A percentile compares a stretch with the other conserved stretches of the same genome.
These are phyloP conservation scores for Pythium aquatile DNA, from an alignment of 352 stramenopile genomes.

Conservation along the genomic window DNA sequence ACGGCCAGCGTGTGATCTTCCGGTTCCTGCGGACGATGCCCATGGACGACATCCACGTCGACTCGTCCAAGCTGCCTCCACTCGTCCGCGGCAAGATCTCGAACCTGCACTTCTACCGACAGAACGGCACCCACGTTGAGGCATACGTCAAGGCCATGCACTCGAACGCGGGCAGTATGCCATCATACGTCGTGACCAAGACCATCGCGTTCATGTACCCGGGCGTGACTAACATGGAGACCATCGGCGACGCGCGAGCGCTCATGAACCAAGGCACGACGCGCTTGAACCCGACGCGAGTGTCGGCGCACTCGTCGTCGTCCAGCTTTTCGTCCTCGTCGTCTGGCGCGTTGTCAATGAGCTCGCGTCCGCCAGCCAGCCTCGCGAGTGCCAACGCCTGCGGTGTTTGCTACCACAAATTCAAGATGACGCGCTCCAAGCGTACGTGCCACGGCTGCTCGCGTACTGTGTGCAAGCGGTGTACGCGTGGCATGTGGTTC, in stretches of 20 bases:
- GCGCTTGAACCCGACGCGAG: constrained; percentile 15
- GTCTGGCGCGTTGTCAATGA: background rate
- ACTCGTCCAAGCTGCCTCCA: constrained; percentile 25
- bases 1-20: constrained; percentile 41
- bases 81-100: constrained; percentile 43
- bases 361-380: constrained; percentile 5
- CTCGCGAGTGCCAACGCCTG: constrained; percentile 27
- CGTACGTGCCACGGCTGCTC: constrained; percentile 31
- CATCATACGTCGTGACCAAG: constrained; percentile 38
- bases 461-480: constrained; percentile 34
- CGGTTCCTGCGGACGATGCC: constrained; percentile 32
- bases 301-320: constrained; percentile 3
- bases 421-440: constrained; percentile 39
- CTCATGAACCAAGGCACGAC: constrained; percentile 30
- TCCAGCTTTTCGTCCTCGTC: constrained; percentile 16
- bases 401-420: constrained; percentile 38
- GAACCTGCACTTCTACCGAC: constrained; percentile 37
- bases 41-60: constrained; percentile 37
- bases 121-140: constrained; percentile 35
- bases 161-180: constrained; percentile 35
- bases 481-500: constrained; percentile 33
- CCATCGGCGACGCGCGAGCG: constrained; percentile 30
- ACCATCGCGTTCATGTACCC: constrained; percentile 39
- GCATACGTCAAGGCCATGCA: constrained; percentile 35
- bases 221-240: constrained; percentile 37